Base-by-base conservation (phyloP, 1,284 basidiomycete species). In the Puccinia triticina region DNA sequence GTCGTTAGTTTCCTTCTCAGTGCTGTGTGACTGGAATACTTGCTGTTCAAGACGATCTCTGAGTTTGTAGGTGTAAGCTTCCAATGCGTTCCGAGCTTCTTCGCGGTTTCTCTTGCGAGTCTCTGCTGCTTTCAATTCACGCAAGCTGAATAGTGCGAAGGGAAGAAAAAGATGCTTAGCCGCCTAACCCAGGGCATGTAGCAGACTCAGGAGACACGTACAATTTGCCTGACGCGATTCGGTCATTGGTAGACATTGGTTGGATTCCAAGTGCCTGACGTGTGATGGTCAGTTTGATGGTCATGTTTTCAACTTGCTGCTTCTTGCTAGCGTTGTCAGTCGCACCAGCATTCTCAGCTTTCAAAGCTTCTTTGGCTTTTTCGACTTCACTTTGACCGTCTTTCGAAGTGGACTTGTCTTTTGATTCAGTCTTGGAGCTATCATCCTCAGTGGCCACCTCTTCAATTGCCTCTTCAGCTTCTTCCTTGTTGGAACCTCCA, bases 81-180 rank as follows among this genome's bases (percentile, higher is more conserved):
- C 97, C 81, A 99, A 91, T 40, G 91, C 90, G 88, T 99, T 99
- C 80, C 92, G 91, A 0, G 94, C 94, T 87, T 98, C 96, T 86
- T 96, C 96, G 74, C 92, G 91, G 77, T 91, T 90, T 40, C 89
- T 90, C 86, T 94, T 95, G 26, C 91, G 90, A 0, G 89, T 88
- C 87, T 98, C 95, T 78, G 93, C 92, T 14, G 89, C 88, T 83
- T 96, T 92, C 83, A 98, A 89, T 4, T 91, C 90, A n/a, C 91
- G 90, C 37, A 97, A 89, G 86, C 95, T 96, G 82, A n/a, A 26
- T 57, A 57, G 55, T 57, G 7, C 26, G n/a, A 57, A 57, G 21
- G 34, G 57, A 40, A 46, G 55, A 76, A 29, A 61, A 21, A 43
- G 16, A 37, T 14, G 3, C 59, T 76, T 43, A 76, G 64, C 3